These are phyloP conservation scores for Colletotrichum zoysiae DNA, from an alignment of 2,329 filamentous ascomycete species.

Conservation along the genomic window DNA sequence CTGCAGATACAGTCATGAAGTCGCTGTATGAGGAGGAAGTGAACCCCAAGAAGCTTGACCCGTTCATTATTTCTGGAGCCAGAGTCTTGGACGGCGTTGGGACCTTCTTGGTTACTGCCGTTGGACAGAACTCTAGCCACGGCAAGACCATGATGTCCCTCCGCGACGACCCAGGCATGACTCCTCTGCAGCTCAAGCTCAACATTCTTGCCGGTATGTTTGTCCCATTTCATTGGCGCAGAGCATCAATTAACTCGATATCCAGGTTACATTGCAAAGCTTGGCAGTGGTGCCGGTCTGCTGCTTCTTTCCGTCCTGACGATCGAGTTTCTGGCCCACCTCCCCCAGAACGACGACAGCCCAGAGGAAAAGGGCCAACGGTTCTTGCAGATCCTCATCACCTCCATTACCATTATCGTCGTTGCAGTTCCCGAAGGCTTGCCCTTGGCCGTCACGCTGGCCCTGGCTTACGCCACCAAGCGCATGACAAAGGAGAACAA, in stretches of 20 bases:
- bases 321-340: slow-evolving; percentile 43
- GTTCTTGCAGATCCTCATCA: slow-evolving; percentile 60
- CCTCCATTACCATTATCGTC: slow-evolving; percentile 66
- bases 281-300: slow-evolving; percentile 43
- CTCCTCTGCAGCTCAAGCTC: slow-evolving; percentile 44
- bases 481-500: slow-evolving; percentile 75
- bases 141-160: slow-evolving; percentile 45
- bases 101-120: slow-evolving; percentile 43
- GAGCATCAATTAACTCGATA: background rate
- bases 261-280: slow-evolving; percentile 44
- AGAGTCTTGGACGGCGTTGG: slow-evolving; percentile 69
- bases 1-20: slow-evolving; percentile 69
- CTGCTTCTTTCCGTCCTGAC: slow-evolving; percentile 42
- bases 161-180: slow-evolving; percentile 43
- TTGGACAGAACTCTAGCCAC: slow-evolving; percentile 43
- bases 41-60: slow-evolving; percentile 70
- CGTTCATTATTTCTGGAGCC: slow-evolving; percentile 85
- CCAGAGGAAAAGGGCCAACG: slow-evolving; percentile 61
- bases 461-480: slow-evolving; percentile 72
- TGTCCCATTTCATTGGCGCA: no score
- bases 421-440: slow-evolving; percentile 72
- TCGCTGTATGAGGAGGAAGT: slow-evolving; percentile 63
- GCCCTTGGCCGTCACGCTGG: slow-evolving; percentile 71
- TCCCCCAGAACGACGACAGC: slow-evolving; percentile 55
- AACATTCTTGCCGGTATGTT: slow-evolving; percentile 44